Evolutionary conservation across 1,284 basidiomycete genomes (phyloP).

Genomic region (Moesziomyces sp.): DNA sequence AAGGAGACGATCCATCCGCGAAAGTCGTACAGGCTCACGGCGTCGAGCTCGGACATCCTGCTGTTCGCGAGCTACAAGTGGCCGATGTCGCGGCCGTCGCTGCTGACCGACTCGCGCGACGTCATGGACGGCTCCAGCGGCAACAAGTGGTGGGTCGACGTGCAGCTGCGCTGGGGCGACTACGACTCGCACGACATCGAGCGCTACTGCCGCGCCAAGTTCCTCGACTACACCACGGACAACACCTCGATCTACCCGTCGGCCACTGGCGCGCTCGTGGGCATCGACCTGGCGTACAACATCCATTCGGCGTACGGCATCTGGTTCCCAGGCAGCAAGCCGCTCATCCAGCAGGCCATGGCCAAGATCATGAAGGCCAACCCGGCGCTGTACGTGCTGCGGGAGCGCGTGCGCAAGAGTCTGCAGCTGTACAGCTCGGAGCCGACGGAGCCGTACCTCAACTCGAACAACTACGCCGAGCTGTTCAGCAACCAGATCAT

Average conservation of each 20-base stretch:
- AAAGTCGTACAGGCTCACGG: slow-evolving; percentile 99
- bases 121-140: slow-evolving; percentile 95
- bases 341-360: slow-evolving; percentile 98
- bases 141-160: slow-evolving; percentile 99
- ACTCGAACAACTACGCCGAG: slow-evolving; percentile 96
- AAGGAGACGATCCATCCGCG: slow-evolving; percentile 98
- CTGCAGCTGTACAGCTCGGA: slow-evolving; percentile 98
- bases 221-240: slow-evolving; percentile 84
- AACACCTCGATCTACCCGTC: slow-evolving; percentile 96
- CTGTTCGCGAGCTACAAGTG: slow-evolving; percentile 91
- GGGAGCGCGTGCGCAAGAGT: slow-evolving; percentile 98
- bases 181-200: slow-evolving; percentile 85
- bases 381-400: slow-evolving; percentile 95
- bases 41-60: slow-evolving; percentile 89
- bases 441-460: slow-evolving; percentile 97
- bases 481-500: slow-evolving; percentile 99
- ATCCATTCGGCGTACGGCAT: slow-evolving; percentile 99
- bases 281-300: slow-evolving; percentile 98
- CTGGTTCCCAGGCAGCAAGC: slow-evolving; percentile 99
- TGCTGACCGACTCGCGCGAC: slow-evolving; percentile 95
- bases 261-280: slow-evolving; percentile 97
- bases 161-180: slow-evolving; percentile 97
- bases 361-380: slow-evolving; percentile 99
- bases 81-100: slow-evolving; percentile 95
- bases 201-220: slow-evolving; percentile 96